Conservation (phyloP, 768 basidiomycete genomes). For the Trametes cingulata region DNA sequence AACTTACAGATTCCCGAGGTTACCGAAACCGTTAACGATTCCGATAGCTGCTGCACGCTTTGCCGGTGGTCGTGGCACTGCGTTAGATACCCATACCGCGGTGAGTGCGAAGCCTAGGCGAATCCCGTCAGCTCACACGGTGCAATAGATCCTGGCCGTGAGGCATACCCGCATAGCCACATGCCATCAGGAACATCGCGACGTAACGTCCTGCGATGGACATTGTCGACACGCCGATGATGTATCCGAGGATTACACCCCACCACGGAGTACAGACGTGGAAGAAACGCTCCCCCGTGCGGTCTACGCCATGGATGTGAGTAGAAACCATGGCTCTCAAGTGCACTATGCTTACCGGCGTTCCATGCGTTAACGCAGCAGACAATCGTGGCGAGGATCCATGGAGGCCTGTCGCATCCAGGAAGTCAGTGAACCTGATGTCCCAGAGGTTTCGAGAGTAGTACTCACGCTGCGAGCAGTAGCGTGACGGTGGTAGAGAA, state of each 20-base stretch:
- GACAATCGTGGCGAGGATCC: constrained; percentile 55
- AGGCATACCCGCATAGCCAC: constrained; percentile 46
- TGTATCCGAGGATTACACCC: constrained; percentile 60
- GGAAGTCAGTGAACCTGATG: not conserved
- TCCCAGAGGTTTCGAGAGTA: too few relatives aligned
- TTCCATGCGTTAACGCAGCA: constrained; percentile 57
- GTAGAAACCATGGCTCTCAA: not conserved
- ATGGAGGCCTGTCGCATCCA: constrained; percentile 50
- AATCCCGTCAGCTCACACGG: too few relatives aligned
- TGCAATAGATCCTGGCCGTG: not conserved
- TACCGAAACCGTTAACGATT: constrained; percentile 62
- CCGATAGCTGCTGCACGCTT: constrained; percentile 58
- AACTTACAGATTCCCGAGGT: constrained; percentile 54
- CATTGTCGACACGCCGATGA: constrained; percentile 58
- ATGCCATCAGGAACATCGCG: constrained; percentile 63
- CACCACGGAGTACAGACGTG: constrained; percentile 60
- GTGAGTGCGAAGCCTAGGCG: constrained; percentile 42
- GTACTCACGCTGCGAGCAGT: constrained; percentile 60
- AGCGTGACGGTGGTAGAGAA: constrained; percentile 59
- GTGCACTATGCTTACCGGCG: constrained; percentile 38
- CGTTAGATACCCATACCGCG: constrained; percentile 64
- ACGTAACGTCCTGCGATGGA: constrained; percentile 56
- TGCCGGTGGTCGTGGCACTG: constrained; percentile 60
- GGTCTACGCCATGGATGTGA: constrained; percentile 38
- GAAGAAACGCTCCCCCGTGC: constrained; percentile 65